Evolutionary conservation across 345 rosid species (phyloP), one percentile per base, ranked within the genome.

Genomic region (Linum usitatissimum): DNA sequence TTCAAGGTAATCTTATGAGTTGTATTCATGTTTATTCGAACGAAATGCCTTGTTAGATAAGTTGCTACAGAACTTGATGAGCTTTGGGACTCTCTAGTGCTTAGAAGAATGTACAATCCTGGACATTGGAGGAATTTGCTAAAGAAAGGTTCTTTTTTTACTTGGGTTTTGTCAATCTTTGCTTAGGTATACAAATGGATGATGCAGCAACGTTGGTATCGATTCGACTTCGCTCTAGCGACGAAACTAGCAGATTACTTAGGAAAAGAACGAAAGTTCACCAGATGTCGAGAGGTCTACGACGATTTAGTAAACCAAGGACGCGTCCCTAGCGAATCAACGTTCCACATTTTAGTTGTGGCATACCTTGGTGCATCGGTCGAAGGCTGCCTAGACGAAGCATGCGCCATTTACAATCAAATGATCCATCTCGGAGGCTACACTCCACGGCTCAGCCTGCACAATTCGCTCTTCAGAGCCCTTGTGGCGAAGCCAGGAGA

Each of bases 361-460:
- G 84, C 97, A 7, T 90, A 93, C 76, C 82, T 89, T 49, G 80
- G 91, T 71, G 77, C 86, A 34, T 77, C 88, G n/a, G 59, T 77
- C 49, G 71, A 78, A 66, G 94, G 96, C 23, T 81, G 87, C 62
- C 62, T 90, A 18, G 84, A 81, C 19, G 99, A 89, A 74, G 97
- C 96, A 13, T 93, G 95, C 49, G 19, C 73, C 42, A 79, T 90
- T 73, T 93, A 87, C 78, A 92, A 85, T 59, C 82, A 85, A 31
- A 92, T 89, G 99, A 77, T 89, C 78, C 97, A 90, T 67, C 75
- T 87, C 62, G 99, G 97, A 71, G 99, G 96, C 53, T 87, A 86
- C 61, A 65, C 23, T 66, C 97, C 97, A 4, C 81, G 67, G 55
- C 85, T 84, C 55, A 79, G 83, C 66, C 73, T 92, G 76, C 94